A percentile compares a stretch with the other conserved stretches of the same genome.
Conservation (phyloP, 2,329 filamentous ascomycete genomes). For the Alternaria tenuissima region DNA sequence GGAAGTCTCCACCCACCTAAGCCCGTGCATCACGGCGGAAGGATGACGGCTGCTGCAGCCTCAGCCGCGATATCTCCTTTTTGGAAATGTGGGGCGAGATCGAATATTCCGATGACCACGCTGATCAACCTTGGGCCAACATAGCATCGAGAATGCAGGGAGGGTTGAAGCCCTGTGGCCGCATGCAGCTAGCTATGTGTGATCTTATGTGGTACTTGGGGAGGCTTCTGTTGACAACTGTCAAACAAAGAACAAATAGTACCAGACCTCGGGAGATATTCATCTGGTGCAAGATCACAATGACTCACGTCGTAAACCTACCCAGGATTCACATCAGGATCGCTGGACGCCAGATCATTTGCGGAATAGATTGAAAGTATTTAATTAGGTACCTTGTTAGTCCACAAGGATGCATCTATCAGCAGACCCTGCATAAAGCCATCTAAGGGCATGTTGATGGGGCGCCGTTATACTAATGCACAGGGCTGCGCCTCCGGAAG, state of each 20-base stretch:
- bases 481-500: neutral
- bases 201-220: neutral
- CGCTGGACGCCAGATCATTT: neutral
- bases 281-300: neutral
- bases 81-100: constrained; percentile 2
- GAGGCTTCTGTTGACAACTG: neutral
- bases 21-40: neutral
- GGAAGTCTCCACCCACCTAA: neutral
- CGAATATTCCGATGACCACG: neutral
- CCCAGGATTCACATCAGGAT: neutral
- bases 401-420: neutral
- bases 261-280: neutral
- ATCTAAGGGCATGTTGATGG: neutral
- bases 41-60: constrained; percentile 2
- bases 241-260: neutral
- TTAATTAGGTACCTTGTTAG: neutral
- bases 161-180: neutral
- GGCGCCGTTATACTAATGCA: neutral
- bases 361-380: neutral
- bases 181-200: neutral
- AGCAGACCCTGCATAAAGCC: neutral
- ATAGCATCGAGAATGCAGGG: neutral
- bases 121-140: constrained; percentile 1
- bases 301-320: neutral
- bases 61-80: constrained; percentile 1